Conservation (phyloP, 495 filamentous ascomycete species). For the Cercophora samala region DNA sequence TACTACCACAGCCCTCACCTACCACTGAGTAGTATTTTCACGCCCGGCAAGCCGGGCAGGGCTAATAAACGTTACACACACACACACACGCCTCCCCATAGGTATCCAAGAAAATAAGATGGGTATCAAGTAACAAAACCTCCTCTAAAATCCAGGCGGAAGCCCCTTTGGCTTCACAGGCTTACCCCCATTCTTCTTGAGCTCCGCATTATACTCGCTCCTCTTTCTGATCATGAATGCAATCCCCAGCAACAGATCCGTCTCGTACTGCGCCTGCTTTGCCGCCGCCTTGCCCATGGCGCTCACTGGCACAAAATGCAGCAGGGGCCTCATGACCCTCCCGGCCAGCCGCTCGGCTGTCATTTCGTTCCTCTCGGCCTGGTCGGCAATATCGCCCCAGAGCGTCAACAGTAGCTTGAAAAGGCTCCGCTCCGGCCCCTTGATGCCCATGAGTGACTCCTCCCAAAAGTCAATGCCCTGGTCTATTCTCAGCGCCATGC, state of each 20-base stretch:
- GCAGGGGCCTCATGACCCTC: constrained; percentile 38
- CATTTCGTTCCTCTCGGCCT: constrained; percentile 41
- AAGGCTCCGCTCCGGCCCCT: constrained; percentile 35
- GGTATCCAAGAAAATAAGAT: not conserved
- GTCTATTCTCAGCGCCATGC: constrained; percentile 35
- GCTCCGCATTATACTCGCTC: constrained; percentile 33
- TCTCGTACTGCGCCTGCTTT: constrained; percentile 28
- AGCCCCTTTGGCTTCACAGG: not conserved
- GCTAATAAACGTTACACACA: no score
- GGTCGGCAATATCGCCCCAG: constrained; percentile 42
- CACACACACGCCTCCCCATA: no score
- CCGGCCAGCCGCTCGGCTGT: constrained; percentile 44
- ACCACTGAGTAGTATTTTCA: no score
- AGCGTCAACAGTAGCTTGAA: constrained; percentile 45
- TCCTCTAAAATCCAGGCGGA: constrained; percentile 1
- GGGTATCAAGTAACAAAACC: not conserved
- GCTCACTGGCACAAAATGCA: constrained; percentile 28
- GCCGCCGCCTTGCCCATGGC: constrained; percentile 15
- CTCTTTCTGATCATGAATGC: constrained; percentile 48
- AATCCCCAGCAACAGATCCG: constrained; percentile 42
- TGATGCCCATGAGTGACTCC: constrained; percentile 42
- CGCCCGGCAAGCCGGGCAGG: no score
- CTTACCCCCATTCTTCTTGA: not conserved
- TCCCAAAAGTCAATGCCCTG: constrained; percentile 50
- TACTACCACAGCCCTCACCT: no score